Percentiles rank a stretch among this genome's conserved stretches.
phyloP scores from a whole-genome alignment of 805 yeast genomes.

The Ogataea chonburiensis region DNA sequence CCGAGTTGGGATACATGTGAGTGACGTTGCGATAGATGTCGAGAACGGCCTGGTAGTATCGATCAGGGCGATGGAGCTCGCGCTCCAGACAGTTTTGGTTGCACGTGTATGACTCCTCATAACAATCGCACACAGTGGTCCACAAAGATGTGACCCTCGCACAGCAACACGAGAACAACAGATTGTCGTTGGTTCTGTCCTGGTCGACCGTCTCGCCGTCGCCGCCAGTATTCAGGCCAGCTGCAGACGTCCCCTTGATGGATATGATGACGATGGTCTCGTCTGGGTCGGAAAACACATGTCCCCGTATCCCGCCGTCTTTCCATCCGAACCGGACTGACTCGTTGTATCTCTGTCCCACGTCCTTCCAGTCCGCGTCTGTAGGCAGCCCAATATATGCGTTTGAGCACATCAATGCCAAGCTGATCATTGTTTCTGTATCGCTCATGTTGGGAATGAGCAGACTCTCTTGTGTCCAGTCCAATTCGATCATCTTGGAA shows the following conservation, averaged over 20 bases:
- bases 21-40: slow-evolving; percentile 76
- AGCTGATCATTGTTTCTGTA: slow-evolving; percentile 63
- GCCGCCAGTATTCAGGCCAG: slow-evolving; percentile 52
- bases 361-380: slow-evolving; percentile 84
- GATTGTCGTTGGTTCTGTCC: slow-evolving; percentile 84
- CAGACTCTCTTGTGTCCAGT: slow-evolving; percentile 60
- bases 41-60: slow-evolving; percentile 77
- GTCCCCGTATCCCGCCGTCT: slow-evolving; percentile 83
- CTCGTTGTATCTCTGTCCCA: slow-evolving; percentile 43
- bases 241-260: slow-evolving; percentile 90
- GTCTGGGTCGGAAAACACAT: slow-evolving; percentile 66
- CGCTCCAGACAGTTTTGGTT: slow-evolving; percentile 82
- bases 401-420: slow-evolving; percentile 86
- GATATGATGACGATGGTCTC: slow-evolving; percentile 68
- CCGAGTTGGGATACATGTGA: slow-evolving; percentile 60
- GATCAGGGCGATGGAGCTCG: slow-evolving; percentile 69
- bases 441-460: slow-evolving; percentile 75
- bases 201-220: slow-evolving; percentile 66
- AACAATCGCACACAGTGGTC: slow-evolving; percentile 96
- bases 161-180: slow-evolving; percentile 93
- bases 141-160: slow-evolving; percentile 88
- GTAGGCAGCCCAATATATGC: slow-evolving; percentile 81
- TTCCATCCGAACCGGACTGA: slow-evolving; percentile 83
- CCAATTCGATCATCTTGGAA: slow-evolving; percentile 42
- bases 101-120: slow-evolving; percentile 78